Percentiles rank a stretch among this genome's conserved stretches.
Conservation (phyloP, 106 monocot species). For the Dendrobium huoshanense region DNA sequence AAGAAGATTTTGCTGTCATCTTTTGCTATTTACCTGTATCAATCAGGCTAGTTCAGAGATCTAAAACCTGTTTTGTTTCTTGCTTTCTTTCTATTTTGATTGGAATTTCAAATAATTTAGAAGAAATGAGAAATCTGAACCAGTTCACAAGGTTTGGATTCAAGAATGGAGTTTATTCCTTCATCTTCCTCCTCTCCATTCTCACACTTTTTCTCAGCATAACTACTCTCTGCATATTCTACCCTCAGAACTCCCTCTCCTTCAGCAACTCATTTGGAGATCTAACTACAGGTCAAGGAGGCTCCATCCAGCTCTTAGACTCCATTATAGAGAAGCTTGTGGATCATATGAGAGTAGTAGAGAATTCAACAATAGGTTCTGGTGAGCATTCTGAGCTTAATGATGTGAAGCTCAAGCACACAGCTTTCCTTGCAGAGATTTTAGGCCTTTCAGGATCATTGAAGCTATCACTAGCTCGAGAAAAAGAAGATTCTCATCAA, state of each 20-base stretch:
- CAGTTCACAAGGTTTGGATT: conserved; percentile 10
- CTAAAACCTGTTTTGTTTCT: not conserved
- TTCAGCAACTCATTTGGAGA: conserved; percentile 3
- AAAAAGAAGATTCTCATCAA: not conserved
- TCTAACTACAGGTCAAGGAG: not conserved
- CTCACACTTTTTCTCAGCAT: conserved; percentile 36
- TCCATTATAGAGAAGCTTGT: conserved; percentile 33
- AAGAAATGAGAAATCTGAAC: conserved; percentile 26
- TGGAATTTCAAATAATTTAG: not conserved
- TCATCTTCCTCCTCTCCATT: conserved; percentile 30
- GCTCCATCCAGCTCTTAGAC: conserved; percentile 9
- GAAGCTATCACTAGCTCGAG: not conserved
- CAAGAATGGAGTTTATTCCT: conserved; percentile 29
- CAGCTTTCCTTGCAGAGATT: conserved; percentile 40
- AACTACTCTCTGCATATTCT: conserved; percentile 30
- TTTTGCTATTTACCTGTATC: not conserved
- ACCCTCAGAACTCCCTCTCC: conserved; percentile 18
- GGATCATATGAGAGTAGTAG: conserved; percentile 23
- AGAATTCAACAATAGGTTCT: not conserved
- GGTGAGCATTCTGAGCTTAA: not conserved
- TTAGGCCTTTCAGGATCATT: conserved; percentile 20
- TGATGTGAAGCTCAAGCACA: conserved; percentile 22
- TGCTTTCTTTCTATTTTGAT: not conserved
- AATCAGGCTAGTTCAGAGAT: not conserved
- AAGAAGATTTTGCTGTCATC: not conserved